Base-by-base conservation (phyloP, 2,329 filamentous ascomycete species). In the Elsinoe ampelina region DNA sequence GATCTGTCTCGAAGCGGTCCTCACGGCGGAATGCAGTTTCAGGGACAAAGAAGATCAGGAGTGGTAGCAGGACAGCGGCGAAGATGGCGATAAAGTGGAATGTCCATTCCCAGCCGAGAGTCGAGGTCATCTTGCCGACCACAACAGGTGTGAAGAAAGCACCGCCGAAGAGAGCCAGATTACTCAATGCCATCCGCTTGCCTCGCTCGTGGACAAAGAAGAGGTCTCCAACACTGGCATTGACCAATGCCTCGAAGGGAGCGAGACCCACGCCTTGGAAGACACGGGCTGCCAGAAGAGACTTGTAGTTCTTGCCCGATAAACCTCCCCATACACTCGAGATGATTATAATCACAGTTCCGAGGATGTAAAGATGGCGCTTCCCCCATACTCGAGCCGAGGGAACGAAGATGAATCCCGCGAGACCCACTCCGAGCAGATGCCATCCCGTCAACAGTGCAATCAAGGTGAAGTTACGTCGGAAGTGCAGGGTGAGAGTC, bases 11-110 rank as follows among this genome's bases (percentile, higher is more conserved):
- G 51, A 92, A 76, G 35, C 75, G 71, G 2, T 77, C 72, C 6
- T 86, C 80, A 26, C 91, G 80, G 35, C 77, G 77, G 67, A 83
- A 96, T 1, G 89, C 83, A 0, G 88, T 95, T 71, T 96, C 92
- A 0, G 92, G 92, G 50, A 88, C 88, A 61, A 91, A 82, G 61
- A 95, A 80, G 59, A 93, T 74, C 17, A 95, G 74, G 10, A 86
- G 72, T 0, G 89, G 84, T 3, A 96, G 72, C 56, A 85, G 81
- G 5, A 75, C 77, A 3, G 78, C 88, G 43, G 83, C 80, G 71
- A 95, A 95, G 62, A 96, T 95, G 58, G 89, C 82, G 12, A 95
- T 82, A 41, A 96, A 80, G 70, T 91, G 89, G 67, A 96, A 96
- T 0, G 84, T 86, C 90, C 89, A 95, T 67, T 81, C 74, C 85